Conservation (phyloP, 2,329 filamentous ascomycete species). For the Orbilia javanica region DNA sequence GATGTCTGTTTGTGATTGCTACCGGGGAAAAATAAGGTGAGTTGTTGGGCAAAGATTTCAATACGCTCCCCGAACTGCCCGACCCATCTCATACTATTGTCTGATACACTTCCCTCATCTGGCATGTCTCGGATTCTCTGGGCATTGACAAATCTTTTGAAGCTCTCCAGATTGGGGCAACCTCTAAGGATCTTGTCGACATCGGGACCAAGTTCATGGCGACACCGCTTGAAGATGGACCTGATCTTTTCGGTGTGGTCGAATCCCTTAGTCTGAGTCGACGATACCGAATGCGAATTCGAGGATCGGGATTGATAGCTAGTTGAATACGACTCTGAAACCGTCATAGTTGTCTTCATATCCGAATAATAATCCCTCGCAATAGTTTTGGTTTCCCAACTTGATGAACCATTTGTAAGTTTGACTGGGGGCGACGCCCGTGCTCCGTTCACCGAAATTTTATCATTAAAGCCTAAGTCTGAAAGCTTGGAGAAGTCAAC, state of each 20-base stretch:
- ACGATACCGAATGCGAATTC: not conserved
- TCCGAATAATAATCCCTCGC: not conserved
- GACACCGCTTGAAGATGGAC: constrained; percentile 16
- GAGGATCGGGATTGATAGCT: not conserved
- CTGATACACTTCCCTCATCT: constrained; percentile 38
- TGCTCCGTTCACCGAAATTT: not conserved
- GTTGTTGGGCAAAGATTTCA: constrained; percentile 36
- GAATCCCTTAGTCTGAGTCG: not conserved
- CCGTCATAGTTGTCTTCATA: not conserved
- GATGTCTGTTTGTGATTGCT: constrained; percentile 26
- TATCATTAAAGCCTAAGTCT: not conserved
- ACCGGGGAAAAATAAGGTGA: constrained; percentile 36
- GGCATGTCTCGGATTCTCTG: constrained; percentile 52
- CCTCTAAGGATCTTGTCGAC: constrained; percentile 40
- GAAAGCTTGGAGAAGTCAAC: not conserved
- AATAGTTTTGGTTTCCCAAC: constrained; percentile 1
- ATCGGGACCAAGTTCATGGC: constrained; percentile 33
- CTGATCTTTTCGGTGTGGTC: constrained; percentile 35
- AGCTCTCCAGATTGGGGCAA: constrained; percentile 35
- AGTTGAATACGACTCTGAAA: not conserved
- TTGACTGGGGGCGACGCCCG: not conserved
- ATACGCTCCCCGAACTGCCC: constrained; percentile 35
- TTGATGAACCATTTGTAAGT: not conserved
- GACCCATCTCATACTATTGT: constrained; percentile 43
- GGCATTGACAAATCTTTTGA: constrained; percentile 43